Conservation (phyloP, 129 eudicot species). For the Apium graveolens region DNA sequence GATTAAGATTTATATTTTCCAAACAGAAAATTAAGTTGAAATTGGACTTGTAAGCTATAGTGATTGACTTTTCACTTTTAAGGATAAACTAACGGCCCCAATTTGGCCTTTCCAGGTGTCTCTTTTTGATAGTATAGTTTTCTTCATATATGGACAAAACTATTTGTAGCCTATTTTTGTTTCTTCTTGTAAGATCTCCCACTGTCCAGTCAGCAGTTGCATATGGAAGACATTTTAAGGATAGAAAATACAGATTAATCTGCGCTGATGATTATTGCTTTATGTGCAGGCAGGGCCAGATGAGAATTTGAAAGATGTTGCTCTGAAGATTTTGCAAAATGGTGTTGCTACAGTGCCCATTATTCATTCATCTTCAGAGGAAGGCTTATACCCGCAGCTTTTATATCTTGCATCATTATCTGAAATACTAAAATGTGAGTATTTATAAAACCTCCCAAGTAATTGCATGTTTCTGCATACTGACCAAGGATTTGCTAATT, state of each 20-base stretch:
- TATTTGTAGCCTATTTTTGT: not conserved
- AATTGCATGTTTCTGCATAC: constrained; percentile 2
- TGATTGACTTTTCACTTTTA: not conserved
- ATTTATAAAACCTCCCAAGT: not conserved
- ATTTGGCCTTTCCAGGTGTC: not conserved
- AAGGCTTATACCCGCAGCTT: constrained; percentile 71
- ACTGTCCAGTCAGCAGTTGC: not conserved
- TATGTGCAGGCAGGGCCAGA: constrained; percentile 68
- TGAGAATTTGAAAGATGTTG: constrained; percentile 62
- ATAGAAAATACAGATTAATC: not conserved
- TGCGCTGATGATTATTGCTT: not conserved
- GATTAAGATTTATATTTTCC: not conserved
- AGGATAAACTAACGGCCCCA: not conserved
- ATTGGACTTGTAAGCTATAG: not conserved
- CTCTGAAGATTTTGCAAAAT: constrained; percentile 52
- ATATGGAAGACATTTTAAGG: not conserved
- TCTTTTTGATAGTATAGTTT: not conserved
- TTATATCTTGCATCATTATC: constrained; percentile 82
- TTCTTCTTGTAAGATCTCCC: not conserved
- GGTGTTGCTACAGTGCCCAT: constrained; percentile 67
- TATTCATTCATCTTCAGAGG: constrained; percentile 47
- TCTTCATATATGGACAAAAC: not conserved
- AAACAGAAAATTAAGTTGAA: not conserved
- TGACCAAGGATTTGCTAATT: constrained; percentile 26
- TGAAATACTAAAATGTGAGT: constrained; percentile 37